A percentile compares a stretch with the other conserved stretches of the same genome.
phyloP scores from a whole-genome alignment of 139 green algal genomes.

The Chlamydomonas asymmetrica region DNA sequence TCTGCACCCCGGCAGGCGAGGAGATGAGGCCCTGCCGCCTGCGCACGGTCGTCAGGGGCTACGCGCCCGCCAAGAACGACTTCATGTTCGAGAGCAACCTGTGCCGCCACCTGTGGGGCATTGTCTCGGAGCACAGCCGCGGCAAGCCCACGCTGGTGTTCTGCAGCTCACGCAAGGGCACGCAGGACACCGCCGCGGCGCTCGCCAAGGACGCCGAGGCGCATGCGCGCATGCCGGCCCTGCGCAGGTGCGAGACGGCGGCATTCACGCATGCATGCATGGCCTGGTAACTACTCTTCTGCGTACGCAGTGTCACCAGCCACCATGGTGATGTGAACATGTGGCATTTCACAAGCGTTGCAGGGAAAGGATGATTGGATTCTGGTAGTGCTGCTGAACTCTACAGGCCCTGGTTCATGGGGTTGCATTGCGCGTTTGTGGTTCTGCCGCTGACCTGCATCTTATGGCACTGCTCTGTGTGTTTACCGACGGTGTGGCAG shows the following conservation, averaged over 20 bases:
- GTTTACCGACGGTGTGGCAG: too few relatives aligned
- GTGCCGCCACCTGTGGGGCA: constrained; percentile 65
- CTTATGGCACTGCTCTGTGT: too few relatives aligned
- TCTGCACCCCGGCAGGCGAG: constrained; percentile 52
- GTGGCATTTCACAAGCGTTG: too few relatives aligned
- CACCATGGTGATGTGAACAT: too few relatives aligned
- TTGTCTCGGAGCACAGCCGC: constrained; percentile 73
- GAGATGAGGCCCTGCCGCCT: constrained; percentile 88
- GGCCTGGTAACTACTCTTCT: too few relatives aligned
- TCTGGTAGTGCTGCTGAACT: too few relatives aligned
- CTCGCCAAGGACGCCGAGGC: constrained; percentile 45
- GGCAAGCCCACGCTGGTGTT: constrained; percentile 89
- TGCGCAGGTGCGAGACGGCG: too few relatives aligned
- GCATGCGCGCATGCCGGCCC: neutral
- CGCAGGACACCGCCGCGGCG: constrained; percentile 64
- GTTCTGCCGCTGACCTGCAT: neutral
- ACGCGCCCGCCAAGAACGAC: constrained; percentile 71
- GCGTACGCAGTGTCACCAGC: too few relatives aligned
- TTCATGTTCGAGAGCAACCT: constrained; percentile 87
- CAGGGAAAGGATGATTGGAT: too few relatives aligned
- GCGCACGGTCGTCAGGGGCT: constrained; percentile 73
- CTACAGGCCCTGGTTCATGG: too few relatives aligned
- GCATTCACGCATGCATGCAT: too few relatives aligned
- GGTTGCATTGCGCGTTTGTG: too few relatives aligned
- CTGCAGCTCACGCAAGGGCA: constrained; percentile 87